A percentile compares a stretch with the other conserved stretches of the same genome.
Evolutionary conservation across 805 yeast genomes (phyloP).

Genomic region (Starmerella tilneyi): DNA sequence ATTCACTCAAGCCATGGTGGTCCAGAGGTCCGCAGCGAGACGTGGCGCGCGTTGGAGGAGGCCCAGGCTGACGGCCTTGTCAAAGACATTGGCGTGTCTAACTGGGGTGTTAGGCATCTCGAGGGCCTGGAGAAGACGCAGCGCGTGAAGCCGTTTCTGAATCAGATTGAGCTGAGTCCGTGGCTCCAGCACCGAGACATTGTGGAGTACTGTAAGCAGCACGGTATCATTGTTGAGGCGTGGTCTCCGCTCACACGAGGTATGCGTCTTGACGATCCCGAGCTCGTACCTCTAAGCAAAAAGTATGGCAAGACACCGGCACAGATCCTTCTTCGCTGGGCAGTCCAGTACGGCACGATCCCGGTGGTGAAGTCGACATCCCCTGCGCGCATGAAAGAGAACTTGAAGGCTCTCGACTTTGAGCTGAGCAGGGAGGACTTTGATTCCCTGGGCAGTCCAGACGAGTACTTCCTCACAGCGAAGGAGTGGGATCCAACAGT

Average conservation of each 20-base stretch:
- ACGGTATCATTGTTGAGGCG: constrained; percentile 57
- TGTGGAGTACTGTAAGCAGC: constrained; percentile 46
- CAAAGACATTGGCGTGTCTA: constrained; percentile 52
- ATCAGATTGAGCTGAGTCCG: constrained; percentile 76
- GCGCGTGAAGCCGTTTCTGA: constrained; percentile 52
- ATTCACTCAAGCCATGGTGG: constrained; percentile 43
- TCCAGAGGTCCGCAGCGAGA: constrained; percentile 34
- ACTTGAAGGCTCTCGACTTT: constrained; percentile 45
- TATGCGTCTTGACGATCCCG: constrained; percentile 36
- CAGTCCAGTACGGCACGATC: constrained; percentile 40
- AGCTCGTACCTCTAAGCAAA: constrained; percentile 30
- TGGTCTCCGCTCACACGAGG: constrained; percentile 70
- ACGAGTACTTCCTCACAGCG: constrained; percentile 26
- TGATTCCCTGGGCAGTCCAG: constrained; percentile 26
- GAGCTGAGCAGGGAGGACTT: constrained; percentile 28
- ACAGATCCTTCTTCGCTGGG: constrained; percentile 42
- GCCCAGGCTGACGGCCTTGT: constrained; percentile 42
- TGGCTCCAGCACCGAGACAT: constrained; percentile 62
- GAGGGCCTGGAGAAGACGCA: constrained; percentile 38
- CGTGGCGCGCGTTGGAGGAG: constrained; percentile 50
- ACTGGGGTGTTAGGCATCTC: constrained; percentile 52
- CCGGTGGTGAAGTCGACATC: constrained; percentile 68
- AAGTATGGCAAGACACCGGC: constrained; percentile 37
- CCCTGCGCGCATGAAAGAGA: constrained; percentile 44
- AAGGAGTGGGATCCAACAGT: constrained; percentile 31